Evolutionary conservation across 2,329 filamentous ascomycete species (phyloP), one percentile per base, ranked within the genome.

Genomic region (Stagonosporopsis vannaccii): DNA sequence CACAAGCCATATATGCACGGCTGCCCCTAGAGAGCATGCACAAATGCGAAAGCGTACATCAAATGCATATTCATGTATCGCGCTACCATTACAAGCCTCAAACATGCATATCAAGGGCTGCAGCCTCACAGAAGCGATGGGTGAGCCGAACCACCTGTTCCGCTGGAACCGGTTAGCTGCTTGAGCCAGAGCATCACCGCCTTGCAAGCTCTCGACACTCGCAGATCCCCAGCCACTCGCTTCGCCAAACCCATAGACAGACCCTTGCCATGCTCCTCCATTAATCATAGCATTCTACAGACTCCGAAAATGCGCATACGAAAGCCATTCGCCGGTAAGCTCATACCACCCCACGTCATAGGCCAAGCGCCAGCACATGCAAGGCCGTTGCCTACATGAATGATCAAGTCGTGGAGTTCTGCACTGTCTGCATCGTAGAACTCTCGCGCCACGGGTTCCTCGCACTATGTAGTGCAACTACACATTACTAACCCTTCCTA

Each of bases 321-420:
- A 72, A 85, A 92, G 69, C 90, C 90, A 51, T 96, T 97, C 74
- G 92, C 92, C 80, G 91, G 93, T 95, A 81, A 71, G 86, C 80
- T 40, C 36, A 45, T 30, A 17, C 25, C 13, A 17, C 17, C 35
- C 46, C 47, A 62, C 59, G 55, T 59, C 58, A 57, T 62, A 57
- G 58, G 52, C 13, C 40, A n/a, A 54, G 54, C 52, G 62, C 44
- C 59, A 51, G 48, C 42, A 58, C 51, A 46, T 56, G 35, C 52
- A 52, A 56, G 47, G 58, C 35, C 28, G 52, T 28, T 20, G 41
- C 25, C 41, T 19, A 47, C 63, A 43, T 37, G 47, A 12, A 22
- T 28, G 4, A 22, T 25, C 44, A 26, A 12, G 33, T 25, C 23
- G 33, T 23, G 23, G 33, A 37, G 33, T 11, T 20, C 17, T 13